Base-by-base conservation (phyloP, 2,329 filamentous ascomycete species). In the Hypoxylon sp. region DNA sequence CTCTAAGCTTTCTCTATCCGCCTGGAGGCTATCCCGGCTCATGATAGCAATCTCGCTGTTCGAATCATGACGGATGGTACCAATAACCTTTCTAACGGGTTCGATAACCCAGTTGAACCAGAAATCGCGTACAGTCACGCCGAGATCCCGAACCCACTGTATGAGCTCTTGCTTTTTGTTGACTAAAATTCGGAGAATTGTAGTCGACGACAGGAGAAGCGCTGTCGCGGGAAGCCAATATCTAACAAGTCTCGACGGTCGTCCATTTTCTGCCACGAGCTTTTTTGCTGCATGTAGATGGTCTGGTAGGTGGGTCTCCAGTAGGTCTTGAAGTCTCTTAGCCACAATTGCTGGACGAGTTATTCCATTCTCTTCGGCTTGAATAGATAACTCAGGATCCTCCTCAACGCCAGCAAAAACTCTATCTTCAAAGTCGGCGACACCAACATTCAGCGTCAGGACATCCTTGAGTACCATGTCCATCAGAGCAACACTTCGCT, bases 61-160 rank as follows among this genome's bases (percentile, higher is more conserved):
- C 73, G 92, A 89, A 74, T 98, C 93, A 77, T 98, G 96, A 4
- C 95, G 90, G 71, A 99, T 98, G 0, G 96, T 99, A 51, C 91
- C 90, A 62, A 99, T 87, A 16, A 99, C 85, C 76, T 93, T 95
- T 72, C 88, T 88, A 0, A 89, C 84, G 0, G 96, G 96, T 69
- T 97, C 91, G 9, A 99, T 82, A 2, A 99, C 91, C 96, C 96
- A 99, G 77, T 99, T 99, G 65, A 90, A 84, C 92, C 94, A 97
- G 76, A 99, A 99, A 78, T 97, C 95, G 57, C 92, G 86, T 0
- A 90, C 81, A 0, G 96, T 99, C 1, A 83, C 82, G 6, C 93
- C 95, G 25, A 97, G 81, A 69, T 96, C 91, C 34, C 86, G 83
- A 46, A 97, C 83, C 94, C 94, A 97, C 48, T 88, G 84, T 25